Base-by-base conservation (phyloP, 2,329 filamentous ascomycete genomes). In the Trichoderma sp. region DNA sequence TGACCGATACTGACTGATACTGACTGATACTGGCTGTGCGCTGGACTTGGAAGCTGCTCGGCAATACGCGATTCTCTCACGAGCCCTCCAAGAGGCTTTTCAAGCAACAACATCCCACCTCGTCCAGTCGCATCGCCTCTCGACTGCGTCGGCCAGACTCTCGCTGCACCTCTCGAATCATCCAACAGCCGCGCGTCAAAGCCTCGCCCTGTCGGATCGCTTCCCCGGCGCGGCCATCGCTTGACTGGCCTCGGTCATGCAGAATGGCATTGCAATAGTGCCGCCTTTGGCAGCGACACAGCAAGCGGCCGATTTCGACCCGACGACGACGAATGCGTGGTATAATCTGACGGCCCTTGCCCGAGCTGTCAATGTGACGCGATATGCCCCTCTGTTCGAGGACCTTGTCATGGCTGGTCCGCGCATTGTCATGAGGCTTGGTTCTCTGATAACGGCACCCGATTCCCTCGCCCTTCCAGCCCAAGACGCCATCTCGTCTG, bases 371-470 rank as follows among this genome's bases (percentile, higher is more conserved):
- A 87, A 88, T 77, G 80, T 87, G 69, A 84, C 86, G 52, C 84
- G 84, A 71, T 85, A 87, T 77, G 82, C 86, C 56, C 89, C 90
- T 2, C 89, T 89, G 12, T 79, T 91, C 19, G 88, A 87, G 76
- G 90, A 92, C 73, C 80, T 94, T 57, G 84, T 92, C 70, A 83
- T 87, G 77, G 90, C 87, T 19, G 86, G 91, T 4, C 91, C 91
- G 59, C 85, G 91, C 68, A 88, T 93, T 75, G 84, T 92, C 35
- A 88, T 86, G 78, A 89, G 87, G 76, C 83, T 90, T 42, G 87
- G 89, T 60, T 87, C 86, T n/a, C 86, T 90, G 72, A 83, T 88
- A 67, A 80, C 85, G 39, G 78, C 86, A 37, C 82, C 86, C 13
- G 89, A 91, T 72, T 82, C 85, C 64, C 79, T 90, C 61, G 87